Base-by-base conservation (phyloP, 2,329 filamentous ascomycete species). In the Cladophialophora carrionii region DNA sequence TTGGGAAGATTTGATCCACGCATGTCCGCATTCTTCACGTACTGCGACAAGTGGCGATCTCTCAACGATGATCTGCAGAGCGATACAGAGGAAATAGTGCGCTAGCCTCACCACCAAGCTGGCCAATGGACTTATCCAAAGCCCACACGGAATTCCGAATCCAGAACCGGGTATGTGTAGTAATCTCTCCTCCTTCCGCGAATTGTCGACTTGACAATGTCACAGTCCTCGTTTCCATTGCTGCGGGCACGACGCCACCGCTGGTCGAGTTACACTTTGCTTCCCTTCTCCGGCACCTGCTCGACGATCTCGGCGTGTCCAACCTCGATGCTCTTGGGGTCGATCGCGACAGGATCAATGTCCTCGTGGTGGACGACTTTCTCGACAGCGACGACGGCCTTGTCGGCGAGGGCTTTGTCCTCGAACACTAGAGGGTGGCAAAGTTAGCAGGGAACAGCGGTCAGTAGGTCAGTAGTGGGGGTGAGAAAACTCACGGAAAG, bases 321-420 rank as follows among this genome's bases (percentile, higher is more conserved):
- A 22, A 34, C 49, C 51, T 62, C 31, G 26, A 31, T 26, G 43
- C 41, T 61, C 55, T 63, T 61, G 17, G 46, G 24, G 29, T 64
- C 58, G 14, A 56, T 20, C 20, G 56, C 37, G 46, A 64, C 64
- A 3, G 62, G 49, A 34, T 64, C 62, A 26, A 64, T 52, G 37
- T 66, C 68, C 20, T 70, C 73, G 10, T 68, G 62, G 58, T 75
- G 72, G 5, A 78, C 72, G 53, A 73, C 70, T 64, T 78, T 76
- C 67, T 77, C 74, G 14, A 77, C 77, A n/a, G 76, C 77, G 12
- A 72, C 71, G 24, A 75, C 72, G 2, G 76, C 74, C 61, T 76
- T 69, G 26, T 78, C 73, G 7, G 76, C 74, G 31, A 76, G 71
- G 0, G 71, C 71, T 51, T 74, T 73, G 62, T 76, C 77, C 64